Percentiles rank a stretch among this genome's conserved stretches.
phyloP scores from a whole-genome alignment of 345 rosid species.

The Clarkia xantiana region DNA sequence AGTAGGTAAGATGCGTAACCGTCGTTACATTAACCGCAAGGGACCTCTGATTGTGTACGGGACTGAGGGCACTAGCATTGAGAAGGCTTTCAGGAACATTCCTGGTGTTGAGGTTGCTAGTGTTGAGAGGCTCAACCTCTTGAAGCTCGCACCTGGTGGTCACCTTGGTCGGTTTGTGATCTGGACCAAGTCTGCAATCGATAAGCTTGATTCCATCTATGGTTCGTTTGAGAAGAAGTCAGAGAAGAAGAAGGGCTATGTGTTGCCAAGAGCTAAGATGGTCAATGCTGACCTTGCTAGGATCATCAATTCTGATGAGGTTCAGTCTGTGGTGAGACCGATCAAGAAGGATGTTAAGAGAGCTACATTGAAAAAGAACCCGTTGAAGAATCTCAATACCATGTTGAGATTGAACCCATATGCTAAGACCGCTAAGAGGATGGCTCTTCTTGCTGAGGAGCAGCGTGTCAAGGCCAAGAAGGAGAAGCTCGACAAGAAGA shows the following conservation, averaged over 20 bases:
- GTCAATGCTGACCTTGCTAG: conserved; percentile 13
- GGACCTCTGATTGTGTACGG: conserved; percentile 31
- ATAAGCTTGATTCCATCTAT: conserved; percentile 32
- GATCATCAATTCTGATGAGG: conserved; percentile 36
- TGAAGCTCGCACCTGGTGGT: conserved; percentile 38
- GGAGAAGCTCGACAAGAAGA: conserved; percentile 15
- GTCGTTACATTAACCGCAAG: conserved; percentile 24
- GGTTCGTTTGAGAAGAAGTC: conserved; percentile 24
- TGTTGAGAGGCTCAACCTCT: conserved; percentile 28
- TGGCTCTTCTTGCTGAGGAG: conserved; percentile 12
- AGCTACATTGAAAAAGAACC: conserved; percentile 13
- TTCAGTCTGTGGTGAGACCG: conserved; percentile 24
- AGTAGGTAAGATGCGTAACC: conserved; percentile 13
- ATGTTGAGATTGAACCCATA: conserved; percentile 14
- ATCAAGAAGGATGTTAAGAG: conserved; percentile 12
- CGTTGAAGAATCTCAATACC: conserved; percentile 12
- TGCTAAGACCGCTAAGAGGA: conserved; percentile 15
- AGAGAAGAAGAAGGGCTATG: conserved; percentile 11
- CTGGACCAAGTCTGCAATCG: conserved; percentile 35
- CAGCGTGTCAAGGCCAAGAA: conserved; percentile 14
- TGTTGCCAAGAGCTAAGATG: conserved; percentile 13
- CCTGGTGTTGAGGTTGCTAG: conserved; percentile 32
- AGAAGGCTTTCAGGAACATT: conserved; percentile 32
- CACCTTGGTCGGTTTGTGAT: conserved; percentile 33
- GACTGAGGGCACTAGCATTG: conserved; percentile 27